These are phyloP conservation scores for Populus hybrid DNA, from an alignment of 441 rosid species.

Conservation along the genomic window DNA sequence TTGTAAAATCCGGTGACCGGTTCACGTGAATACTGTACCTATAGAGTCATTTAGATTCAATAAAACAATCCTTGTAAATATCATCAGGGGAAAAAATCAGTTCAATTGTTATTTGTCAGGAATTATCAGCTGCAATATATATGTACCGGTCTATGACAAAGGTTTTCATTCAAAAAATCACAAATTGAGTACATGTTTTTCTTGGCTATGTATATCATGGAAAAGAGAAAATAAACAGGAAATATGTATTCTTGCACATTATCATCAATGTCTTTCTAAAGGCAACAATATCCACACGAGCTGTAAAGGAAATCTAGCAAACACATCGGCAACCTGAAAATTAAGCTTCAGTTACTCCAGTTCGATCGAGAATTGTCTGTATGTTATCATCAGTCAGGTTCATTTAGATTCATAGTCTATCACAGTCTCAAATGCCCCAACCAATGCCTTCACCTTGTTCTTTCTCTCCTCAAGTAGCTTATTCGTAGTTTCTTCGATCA, in stretches of 20 bases:
- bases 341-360: not conserved
- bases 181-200: not conserved
- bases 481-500: constrained; percentile 68
- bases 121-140: not conserved
- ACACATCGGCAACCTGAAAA: not conserved
- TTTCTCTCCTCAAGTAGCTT: constrained; percentile 61
- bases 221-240: not conserved
- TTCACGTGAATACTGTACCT: not conserved
- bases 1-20: not conserved
- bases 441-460: constrained; percentile 80
- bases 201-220: not conserved
- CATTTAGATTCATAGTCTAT: constrained; percentile 59
- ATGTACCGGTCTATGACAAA: not conserved
- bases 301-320: too few species aligned
- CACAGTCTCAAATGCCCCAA: constrained; percentile 86
- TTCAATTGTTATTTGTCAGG: not conserved
- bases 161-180: not conserved
- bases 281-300: not conserved
- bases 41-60: not conserved
- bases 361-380: not conserved
- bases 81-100: not conserved
- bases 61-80: too few species aligned
- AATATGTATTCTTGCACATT: not conserved
- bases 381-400: not conserved
- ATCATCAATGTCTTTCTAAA: not conserved